These are phyloP conservation scores for Colletotrichum eremochloae DNA, from an alignment of 2,329 filamentous ascomycete genomes.

Conservation along the genomic window DNA sequence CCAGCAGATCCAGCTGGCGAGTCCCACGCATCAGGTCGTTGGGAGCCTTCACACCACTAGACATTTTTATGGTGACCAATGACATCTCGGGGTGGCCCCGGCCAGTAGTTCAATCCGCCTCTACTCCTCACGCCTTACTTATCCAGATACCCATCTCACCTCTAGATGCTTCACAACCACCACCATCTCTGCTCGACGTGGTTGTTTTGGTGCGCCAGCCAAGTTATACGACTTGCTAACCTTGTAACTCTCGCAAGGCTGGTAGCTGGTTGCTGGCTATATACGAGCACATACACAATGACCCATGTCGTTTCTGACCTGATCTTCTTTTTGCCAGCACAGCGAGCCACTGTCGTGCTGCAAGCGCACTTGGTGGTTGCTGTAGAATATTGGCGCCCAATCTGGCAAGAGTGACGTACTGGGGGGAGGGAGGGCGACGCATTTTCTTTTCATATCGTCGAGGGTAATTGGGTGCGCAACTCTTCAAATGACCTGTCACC, in stretches of 20 bases:
- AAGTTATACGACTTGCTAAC: background rate
- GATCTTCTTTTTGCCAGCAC: background rate
- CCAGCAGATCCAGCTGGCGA: background rate
- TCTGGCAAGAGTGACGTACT: background rate
- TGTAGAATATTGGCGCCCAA: background rate
- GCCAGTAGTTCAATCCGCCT: background rate
- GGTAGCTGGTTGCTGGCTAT: background rate
- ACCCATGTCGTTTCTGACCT: background rate
- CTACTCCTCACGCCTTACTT: background rate
- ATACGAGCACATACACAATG: background rate
- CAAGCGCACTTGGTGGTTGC: background rate
- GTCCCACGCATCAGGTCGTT: conserved; percentile 16
- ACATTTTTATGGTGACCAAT: conserved; percentile 1
- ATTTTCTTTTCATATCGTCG: background rate
- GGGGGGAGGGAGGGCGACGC: background rate
- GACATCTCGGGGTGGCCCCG: background rate
- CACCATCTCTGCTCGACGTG: background rate
- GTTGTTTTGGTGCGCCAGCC: background rate
- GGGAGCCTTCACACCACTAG: conserved; percentile 31
- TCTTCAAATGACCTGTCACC: background rate
- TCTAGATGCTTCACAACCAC: conserved; percentile 8
- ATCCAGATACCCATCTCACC: background rate
- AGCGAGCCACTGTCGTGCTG: background rate
- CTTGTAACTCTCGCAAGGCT: background rate
- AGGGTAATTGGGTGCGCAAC: background rate